Evolutionary conservation across 345 rosid genomes (phyloP).

Genomic region (Reutealis trisperma): DNA sequence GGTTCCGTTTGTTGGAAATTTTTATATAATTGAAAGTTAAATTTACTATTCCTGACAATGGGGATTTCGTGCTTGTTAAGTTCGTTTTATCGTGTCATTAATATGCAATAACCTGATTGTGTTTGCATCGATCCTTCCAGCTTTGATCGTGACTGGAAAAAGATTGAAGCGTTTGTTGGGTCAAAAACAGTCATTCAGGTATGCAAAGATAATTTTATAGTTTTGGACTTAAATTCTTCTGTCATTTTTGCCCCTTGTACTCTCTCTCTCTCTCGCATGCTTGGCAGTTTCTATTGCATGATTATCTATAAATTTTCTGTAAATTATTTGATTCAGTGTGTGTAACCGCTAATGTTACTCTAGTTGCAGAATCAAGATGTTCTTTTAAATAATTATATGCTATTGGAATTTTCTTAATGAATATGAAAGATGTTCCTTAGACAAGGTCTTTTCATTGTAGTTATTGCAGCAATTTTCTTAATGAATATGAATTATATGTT

Average conservation of each 20-base stretch:
- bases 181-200: conserved; percentile 96
- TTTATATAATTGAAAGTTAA: not conserved
- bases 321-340: not conserved
- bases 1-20: not conserved
- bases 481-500: not conserved
- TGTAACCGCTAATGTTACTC: not conserved
- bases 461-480: not conserved
- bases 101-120: not conserved
- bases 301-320: not conserved
- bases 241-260: not conserved
- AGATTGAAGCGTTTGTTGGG: conserved; percentile 91
- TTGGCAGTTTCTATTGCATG: not conserved
- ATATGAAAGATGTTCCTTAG: too few relatives aligned
- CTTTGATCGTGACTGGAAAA: conserved; percentile 98
- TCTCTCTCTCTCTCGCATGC: not conserved
- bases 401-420: too few relatives aligned
- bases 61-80: conserved; percentile 7
- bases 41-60: not conserved
- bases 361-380: not conserved
- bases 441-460: not conserved
- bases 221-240: not conserved
- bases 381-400: not conserved
- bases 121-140: conserved; percentile 29
- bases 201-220: not conserved
- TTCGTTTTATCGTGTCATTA: not conserved